Base-by-base conservation (phyloP, 768 basidiomycete species). In the Tulasnella sp. region DNA sequence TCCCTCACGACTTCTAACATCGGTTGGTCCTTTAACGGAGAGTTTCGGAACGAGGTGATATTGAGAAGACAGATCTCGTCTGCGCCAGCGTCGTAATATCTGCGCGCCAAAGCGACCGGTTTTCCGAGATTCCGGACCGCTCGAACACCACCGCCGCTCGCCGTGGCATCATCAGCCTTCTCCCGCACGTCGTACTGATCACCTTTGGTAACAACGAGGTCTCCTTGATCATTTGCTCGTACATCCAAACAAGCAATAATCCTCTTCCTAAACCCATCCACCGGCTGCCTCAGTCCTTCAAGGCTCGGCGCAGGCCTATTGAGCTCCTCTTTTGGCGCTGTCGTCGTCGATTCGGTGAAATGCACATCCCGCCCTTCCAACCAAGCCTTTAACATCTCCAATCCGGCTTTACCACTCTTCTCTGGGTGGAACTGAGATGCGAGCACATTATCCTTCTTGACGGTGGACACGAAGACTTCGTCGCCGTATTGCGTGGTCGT, bases 171-270 rank as follows among this genome's bases (percentile, higher is more conserved):
- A 64, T 3, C 68, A 48, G 60, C 69, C 67, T 85, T 91, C 72
- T 97, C 94, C 56, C 94, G 88, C 17, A 97, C 94, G 70, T 97
- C 92, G 73, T 99, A 99, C 70, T 96, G 96, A 71, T 99, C 96
- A 60, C 96, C 96, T 74, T 99, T 99, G 44, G 96, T 99, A 1
- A 99, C 96, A 61, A 99, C 93, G 55, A 99, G 83, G 70, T 99
- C 96, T 27, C 96, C 96, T 13, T 83, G 70, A 70, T 99, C 96
- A 71, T 98, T 98, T 19, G 93, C 82, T 47, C 96, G 85, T 21
- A 99, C 95, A 70, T 99, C 96, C 81, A 99, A 83, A 71, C 95
- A 97, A 15, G 96, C 95, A 64, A 98, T 81, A 69, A 99, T 86
- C 49, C 96, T 88, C 71, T 90, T 97, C 2, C 93, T 95, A 62